These are phyloP conservation scores for Colletotrichum godetiae DNA, from an alignment of 2,329 filamentous ascomycete genomes.

Conservation along the genomic window DNA sequence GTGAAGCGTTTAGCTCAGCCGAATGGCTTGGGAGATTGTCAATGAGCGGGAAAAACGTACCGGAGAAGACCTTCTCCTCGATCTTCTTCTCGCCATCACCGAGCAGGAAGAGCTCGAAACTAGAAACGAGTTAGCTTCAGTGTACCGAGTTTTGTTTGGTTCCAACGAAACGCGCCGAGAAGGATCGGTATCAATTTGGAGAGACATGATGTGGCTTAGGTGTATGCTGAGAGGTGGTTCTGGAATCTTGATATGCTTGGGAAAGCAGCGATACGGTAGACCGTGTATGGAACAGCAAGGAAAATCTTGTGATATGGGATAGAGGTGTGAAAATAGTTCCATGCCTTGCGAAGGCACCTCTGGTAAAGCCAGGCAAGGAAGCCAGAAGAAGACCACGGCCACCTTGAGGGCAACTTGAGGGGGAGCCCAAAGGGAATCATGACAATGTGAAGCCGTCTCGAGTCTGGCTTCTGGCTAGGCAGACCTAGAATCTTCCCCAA, in stretches of 20 bases:
- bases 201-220: neutral
- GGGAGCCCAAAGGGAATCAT: neutral
- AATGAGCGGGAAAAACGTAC: slow-evolving; percentile 65
- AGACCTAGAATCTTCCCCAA: neutral
- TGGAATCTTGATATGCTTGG: neutral
- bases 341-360: neutral
- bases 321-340: neutral
- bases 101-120: slow-evolving; percentile 94
- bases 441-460: neutral
- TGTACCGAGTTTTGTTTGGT: neutral
- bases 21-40: slow-evolving; percentile 12
- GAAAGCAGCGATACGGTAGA: neutral
- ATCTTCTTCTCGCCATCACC: slow-evolving; percentile 93
- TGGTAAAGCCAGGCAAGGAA: neutral
- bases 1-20: neutral
- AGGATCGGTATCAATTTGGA: neutral
- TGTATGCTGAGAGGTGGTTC: neutral
- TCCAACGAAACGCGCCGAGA: slow-evolving; percentile 1
- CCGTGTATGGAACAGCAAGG: neutral
- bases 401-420: neutral
- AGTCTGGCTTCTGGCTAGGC: neutral
- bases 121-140: slow-evolving; percentile 48
- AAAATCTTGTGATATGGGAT: too few relatives aligned
- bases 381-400: neutral
- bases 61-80: slow-evolving; percentile 86